phyloP scores from a whole-genome alignment of 352 stramenopile genomes.

The Globisporangium echinulatum region DNA sequence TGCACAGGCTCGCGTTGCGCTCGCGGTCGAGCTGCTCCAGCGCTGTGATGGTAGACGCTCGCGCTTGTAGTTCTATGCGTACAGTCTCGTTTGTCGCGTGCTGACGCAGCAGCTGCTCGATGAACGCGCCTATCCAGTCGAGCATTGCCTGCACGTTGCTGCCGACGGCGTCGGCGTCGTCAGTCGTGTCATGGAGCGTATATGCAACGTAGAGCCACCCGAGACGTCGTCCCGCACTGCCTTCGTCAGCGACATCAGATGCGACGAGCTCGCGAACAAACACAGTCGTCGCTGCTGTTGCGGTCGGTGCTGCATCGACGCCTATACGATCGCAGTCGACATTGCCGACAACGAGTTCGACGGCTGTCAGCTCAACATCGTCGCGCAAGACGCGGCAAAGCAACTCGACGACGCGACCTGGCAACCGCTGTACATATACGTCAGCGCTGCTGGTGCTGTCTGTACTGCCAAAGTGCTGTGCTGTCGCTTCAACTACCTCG shows the following conservation, averaged over 20 bases:
- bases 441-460: too few species aligned
- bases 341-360: conserved; percentile 1
- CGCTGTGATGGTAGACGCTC: background rate
- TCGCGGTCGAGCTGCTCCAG: background rate
- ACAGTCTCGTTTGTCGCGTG: background rate
- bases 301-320: background rate
- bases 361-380: background rate
- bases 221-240: background rate
- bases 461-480: too few species aligned
- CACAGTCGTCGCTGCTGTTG: too few species aligned
- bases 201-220: conserved; percentile 2
- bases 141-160: background rate
- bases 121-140: conserved; percentile 5
- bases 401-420: too few species aligned
- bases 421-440: too few species aligned
- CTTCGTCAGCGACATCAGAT: background rate
- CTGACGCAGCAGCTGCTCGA: conserved; percentile 1
- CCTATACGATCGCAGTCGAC: too few species aligned
- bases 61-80: background rate
- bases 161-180: background rate
- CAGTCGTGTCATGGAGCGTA: background rate
- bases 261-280: background rate
- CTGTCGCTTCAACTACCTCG: background rate
- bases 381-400: background rate
- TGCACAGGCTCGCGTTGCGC: background rate